phyloP scores from a whole-genome alignment of 1,139 yeast genomes.

The Lodderomyces oxycetoniae region DNA sequence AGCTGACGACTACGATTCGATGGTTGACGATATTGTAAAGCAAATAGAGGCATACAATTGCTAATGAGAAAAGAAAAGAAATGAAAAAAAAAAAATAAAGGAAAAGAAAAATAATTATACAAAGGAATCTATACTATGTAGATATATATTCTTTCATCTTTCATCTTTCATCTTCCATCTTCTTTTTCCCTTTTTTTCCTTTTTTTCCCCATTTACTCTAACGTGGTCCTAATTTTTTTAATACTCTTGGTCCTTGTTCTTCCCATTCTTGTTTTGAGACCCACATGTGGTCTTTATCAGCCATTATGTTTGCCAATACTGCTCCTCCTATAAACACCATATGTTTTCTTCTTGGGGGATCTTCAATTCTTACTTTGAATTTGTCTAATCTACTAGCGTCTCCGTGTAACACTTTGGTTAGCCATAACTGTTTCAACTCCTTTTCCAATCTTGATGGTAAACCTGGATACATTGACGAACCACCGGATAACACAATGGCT shows the following conservation, averaged over 20 bases:
- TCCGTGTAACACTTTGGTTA: constrained; percentile 77
- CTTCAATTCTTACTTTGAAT: constrained; percentile 95
- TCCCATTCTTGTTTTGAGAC: constrained; percentile 95
- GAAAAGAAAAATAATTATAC: constrained; percentile 14
- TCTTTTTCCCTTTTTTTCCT: not conserved
- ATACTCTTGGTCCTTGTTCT: constrained; percentile 85
- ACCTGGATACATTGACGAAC: constrained; percentile 98
- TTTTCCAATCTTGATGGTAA: constrained; percentile 92
- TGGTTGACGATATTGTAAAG: constrained; percentile 38
- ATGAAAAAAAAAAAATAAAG: constrained; percentile 25
- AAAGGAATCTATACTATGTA: constrained; percentile 1
- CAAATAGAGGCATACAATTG: constrained; percentile 22
- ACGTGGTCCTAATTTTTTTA: constrained; percentile 91
- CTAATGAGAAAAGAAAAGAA: constrained; percentile 15
- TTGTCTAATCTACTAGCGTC: constrained; percentile 84
- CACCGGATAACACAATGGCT: constrained; percentile 94
- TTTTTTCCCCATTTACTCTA: no score
- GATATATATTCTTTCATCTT: not conserved
- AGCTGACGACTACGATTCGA: constrained; percentile 37
- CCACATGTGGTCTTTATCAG: constrained; percentile 98
- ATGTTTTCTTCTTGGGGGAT: constrained; percentile 98
- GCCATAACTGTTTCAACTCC: constrained; percentile 95
- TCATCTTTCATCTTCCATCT: not conserved
- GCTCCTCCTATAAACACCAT: constrained; percentile 99
- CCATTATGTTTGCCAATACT: constrained; percentile 95